Percentiles rank a stretch among this genome's conserved stretches.
Evolutionary conservation across 2,329 filamentous ascomycete species (phyloP).

Genomic region (Cordyceps cicadae): DNA sequence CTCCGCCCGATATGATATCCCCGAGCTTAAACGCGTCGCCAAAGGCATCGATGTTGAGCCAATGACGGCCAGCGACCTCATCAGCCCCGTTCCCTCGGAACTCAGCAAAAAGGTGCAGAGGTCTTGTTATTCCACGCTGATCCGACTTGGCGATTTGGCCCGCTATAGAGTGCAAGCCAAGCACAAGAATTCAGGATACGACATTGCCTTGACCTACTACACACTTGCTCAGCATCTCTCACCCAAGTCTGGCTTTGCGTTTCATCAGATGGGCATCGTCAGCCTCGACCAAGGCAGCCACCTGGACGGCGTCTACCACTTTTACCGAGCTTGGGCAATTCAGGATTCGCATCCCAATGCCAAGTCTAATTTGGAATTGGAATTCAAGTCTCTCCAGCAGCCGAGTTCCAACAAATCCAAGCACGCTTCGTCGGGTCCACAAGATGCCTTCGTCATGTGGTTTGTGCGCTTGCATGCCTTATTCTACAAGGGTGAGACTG

Average conservation of each 20-base stretch:
- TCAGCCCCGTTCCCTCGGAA: slow-evolving; percentile 36
- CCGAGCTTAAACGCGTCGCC: slow-evolving; percentile 38
- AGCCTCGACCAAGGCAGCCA: slow-evolving; percentile 70
- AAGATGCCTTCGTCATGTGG: slow-evolving; percentile 64
- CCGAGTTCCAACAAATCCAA: slow-evolving; percentile 26
- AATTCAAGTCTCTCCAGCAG: slow-evolving; percentile 54
- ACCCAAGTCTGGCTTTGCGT: slow-evolving; percentile 70
- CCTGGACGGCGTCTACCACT: slow-evolving; percentile 77
- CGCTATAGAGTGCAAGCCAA: slow-evolving; percentile 74
- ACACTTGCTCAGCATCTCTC: slow-evolving; percentile 69
- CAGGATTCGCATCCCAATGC: slow-evolving; percentile 68
- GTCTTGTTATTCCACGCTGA: slow-evolving; percentile 74
- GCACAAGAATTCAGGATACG: slow-evolving; percentile 66
- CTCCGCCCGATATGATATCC: slow-evolving; percentile 49
- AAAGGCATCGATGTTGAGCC: slow-evolving; percentile 34
- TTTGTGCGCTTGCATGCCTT: slow-evolving; percentile 80
- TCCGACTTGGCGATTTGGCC: slow-evolving; percentile 82
- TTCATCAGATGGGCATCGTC: slow-evolving; percentile 87
- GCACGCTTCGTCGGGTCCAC: slow-evolving; percentile 36
- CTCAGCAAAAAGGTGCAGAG: slow-evolving; percentile 54
- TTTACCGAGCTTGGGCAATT: slow-evolving; percentile 75
- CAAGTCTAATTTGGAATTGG: slow-evolving; percentile 65
- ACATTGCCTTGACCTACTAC: slow-evolving; percentile 77
- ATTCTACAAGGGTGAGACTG: slow-evolving; percentile 69
- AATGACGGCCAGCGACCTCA: slow-evolving; percentile 34